Evolutionary conservation across 148 eudicot genomes (phyloP), one percentile per base, ranked within the genome.

Genomic region (Fallopia convolvulus): DNA sequence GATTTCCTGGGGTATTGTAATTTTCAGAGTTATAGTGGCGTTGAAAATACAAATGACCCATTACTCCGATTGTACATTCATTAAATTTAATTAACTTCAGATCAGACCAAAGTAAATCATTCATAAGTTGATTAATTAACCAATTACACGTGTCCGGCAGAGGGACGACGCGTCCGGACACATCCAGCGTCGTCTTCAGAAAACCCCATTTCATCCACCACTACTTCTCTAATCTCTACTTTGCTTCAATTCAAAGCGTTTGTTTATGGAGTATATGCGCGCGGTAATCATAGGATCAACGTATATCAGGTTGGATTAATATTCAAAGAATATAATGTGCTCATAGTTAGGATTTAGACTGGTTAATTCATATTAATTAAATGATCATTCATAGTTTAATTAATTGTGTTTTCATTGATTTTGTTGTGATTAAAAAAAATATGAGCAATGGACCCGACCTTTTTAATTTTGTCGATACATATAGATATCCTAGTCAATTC

Each of bases 121-220:
- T 58, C 8, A 8, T 20, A 21, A 20, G 32, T 50, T 50, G 1
- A 52, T 52, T 18, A 15, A 52, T 18, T 15, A 52, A 10, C 6
- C 2, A n/a, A 30, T 63, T 11, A 30, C 70, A 63, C 39, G 70
- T 63, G 70, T 26, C 70, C 3, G 6, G 70, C 15, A 32, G 39
- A 30, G 70, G 6, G 17, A 30, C 39, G 70, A 63, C 70, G 70
- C 70, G 70, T 63, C 14, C 30, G 65, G 32, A n/a, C 32, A 58
- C 65, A 6, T 58, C 65, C 70, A 63, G 17, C 7, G 70, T 63
- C 70, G 21, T 26, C 39, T 12, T 63, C 70, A 3, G 70, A 63
- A 63, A 63, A 63, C 70, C 15, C 39, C 70, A 63, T 63, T 63
- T 63, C 70, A 63, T 63, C 70, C 70, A 26, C 70, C 70, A 30